phyloP scores from a whole-genome alignment of 2,329 filamentous ascomycete genomes.

The Arthroderma sp. region DNA sequence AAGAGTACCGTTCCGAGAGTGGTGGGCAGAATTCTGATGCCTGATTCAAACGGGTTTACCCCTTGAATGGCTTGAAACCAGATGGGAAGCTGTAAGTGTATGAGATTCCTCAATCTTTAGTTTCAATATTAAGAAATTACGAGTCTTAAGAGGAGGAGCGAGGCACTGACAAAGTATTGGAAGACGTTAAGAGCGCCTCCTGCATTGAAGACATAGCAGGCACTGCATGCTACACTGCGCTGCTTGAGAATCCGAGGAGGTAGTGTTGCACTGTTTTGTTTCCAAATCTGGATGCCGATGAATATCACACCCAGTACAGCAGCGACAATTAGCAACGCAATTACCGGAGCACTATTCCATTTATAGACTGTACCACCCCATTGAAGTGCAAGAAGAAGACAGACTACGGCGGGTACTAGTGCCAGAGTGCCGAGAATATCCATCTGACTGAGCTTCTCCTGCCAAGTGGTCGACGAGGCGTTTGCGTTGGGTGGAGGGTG shows the following conservation, averaged over 20 bases:
- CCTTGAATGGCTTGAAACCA: conserved; percentile 34
- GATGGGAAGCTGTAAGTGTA: conserved; percentile 12
- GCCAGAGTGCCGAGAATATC: conserved; percentile 19
- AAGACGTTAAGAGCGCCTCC: conserved; percentile 5
- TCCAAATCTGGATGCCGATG: conserved; percentile 7
- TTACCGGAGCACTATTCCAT: conserved; percentile 13
- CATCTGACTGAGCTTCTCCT: conserved; percentile 2
- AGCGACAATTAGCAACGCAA: conserved; percentile 13
- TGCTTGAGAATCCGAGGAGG: conserved; percentile 16
- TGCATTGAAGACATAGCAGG: conserved; percentile 3
- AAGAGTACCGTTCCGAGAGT: conserved; percentile 20
- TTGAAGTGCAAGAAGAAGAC: conserved; percentile 16
- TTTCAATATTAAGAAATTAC: neutral
- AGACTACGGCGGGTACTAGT: conserved; percentile 32
- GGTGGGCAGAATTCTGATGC: conserved; percentile 21
- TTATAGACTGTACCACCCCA: conserved; percentile 14
- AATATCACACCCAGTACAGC: conserved; percentile 11
- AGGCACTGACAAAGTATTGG: conserved; percentile 7
- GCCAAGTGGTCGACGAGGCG: conserved; percentile 4
- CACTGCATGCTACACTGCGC: conserved; percentile 15
- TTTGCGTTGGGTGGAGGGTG: conserved; percentile 6
- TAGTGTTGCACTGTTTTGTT: conserved; percentile 17
- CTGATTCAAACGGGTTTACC: conserved; percentile 24
- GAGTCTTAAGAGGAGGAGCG: neutral
- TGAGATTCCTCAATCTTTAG: conserved; percentile 2